These are phyloP conservation scores for Linnemannia elongata DNA, from an alignment of 192 early-diverging fungal genomes.

Conservation along the genomic window DNA sequence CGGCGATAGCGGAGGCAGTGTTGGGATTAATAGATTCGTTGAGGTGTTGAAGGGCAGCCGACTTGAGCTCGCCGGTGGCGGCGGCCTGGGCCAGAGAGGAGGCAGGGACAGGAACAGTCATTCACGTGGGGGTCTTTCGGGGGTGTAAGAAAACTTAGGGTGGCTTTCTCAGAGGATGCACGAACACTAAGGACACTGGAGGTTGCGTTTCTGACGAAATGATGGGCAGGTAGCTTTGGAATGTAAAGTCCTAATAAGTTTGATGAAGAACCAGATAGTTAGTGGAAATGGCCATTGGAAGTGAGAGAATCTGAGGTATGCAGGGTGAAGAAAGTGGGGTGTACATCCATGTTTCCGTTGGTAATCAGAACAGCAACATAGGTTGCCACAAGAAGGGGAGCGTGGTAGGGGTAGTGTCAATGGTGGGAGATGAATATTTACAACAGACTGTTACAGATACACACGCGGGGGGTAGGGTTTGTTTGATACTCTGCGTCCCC, in stretches of 20 bases:
- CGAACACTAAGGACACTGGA: constrained; percentile 56
- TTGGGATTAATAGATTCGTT: constrained; percentile 26
- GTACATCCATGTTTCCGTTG: background rate
- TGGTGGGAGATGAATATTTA: background rate
- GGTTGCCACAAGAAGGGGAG: background rate
- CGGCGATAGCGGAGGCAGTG: constrained; percentile 12
- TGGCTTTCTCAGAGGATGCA: constrained; percentile 60
- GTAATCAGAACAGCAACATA: background rate
- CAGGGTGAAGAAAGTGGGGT: background rate
- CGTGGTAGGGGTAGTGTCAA: background rate
- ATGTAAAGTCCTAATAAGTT: constrained; percentile 53
- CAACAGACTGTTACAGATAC: background rate
- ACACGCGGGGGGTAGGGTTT: background rate
- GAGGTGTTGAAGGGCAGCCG: constrained; percentile 49
- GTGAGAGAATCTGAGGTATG: background rate
- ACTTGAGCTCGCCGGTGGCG: constrained; percentile 53
- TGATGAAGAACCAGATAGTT: background rate
- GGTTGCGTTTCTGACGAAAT: constrained; percentile 60
- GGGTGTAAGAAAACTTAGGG: constrained; percentile 58
- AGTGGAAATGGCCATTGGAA: background rate
- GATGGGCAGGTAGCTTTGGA: constrained; percentile 58
- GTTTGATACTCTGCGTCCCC: background rate
- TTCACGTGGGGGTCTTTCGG: constrained; percentile 59
- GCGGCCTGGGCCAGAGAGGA: constrained; percentile 46
- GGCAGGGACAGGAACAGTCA: constrained; percentile 59